Conservation (phyloP, 805 yeast species). For the Millerozyma miso region DNA sequence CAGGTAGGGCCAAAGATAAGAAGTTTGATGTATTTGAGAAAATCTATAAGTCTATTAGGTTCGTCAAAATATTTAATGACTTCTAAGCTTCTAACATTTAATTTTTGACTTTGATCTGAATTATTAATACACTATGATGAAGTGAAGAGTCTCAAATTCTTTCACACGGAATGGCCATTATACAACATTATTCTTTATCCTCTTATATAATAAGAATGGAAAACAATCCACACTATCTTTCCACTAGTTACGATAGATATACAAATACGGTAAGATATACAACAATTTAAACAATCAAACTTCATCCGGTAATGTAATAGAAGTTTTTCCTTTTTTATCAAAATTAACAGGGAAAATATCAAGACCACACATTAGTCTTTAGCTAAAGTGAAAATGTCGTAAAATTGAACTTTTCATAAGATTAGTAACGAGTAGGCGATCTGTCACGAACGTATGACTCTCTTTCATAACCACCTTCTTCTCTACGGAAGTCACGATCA, state of each 20-base stretch:
- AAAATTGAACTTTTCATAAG: not conserved
- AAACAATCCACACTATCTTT: conserved; percentile 7
- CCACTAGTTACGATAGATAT: conserved; percentile 7
- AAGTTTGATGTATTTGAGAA: too few species aligned
- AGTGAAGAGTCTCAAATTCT: not conserved
- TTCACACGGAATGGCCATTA: not conserved
- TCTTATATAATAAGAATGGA: conserved; percentile 1
- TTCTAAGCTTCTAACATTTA: too few species aligned
- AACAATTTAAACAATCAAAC: conserved; percentile 9
- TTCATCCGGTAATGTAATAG: conserved; percentile 1
- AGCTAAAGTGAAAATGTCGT: not conserved
- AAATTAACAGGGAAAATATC: not conserved
- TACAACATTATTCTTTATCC: conserved; percentile 2
- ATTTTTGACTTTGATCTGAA: not conserved
- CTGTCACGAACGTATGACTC: conserved; percentile 48
- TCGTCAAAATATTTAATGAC: too few species aligned
- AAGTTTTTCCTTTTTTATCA: not conserved
- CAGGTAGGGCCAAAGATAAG: not conserved
- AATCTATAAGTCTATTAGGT: not conserved
- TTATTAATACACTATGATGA: conserved; percentile 1
- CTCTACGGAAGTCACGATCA: conserved; percentile 41
- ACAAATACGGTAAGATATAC: conserved; percentile 8
- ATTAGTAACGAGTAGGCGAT: conserved; percentile 68
- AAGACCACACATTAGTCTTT: not conserved
- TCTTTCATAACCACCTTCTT: conserved; percentile 46